phyloP scores from a whole-genome alignment of 2,329 filamentous ascomycete genomes.

The Cladophialophora chaetospira region DNA sequence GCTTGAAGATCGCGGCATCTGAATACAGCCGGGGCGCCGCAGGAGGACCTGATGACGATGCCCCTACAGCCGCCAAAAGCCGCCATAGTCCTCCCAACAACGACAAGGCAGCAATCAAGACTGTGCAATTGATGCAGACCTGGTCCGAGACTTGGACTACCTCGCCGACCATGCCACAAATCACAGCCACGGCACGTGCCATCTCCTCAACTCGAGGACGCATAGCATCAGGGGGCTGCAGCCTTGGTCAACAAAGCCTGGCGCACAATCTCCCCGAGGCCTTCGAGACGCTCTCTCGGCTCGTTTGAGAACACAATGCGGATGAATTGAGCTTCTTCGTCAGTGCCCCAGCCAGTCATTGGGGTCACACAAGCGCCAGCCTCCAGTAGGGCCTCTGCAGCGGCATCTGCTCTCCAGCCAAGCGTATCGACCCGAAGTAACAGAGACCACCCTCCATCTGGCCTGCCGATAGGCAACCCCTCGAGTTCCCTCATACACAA shows the following conservation, averaged over 20 bases:
- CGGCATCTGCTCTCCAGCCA: constrained; percentile 4
- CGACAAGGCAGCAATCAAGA: too few relatives aligned
- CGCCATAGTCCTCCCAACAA: too few relatives aligned
- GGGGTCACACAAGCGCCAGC: constrained; percentile 17
- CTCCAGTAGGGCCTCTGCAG: constrained; percentile 12
- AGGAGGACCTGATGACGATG: too few relatives aligned
- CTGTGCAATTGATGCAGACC: too few relatives aligned
- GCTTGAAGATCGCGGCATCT: too few relatives aligned
- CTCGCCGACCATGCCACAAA: too few relatives aligned
- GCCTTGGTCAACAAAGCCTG: constrained; percentile 6
- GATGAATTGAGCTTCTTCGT: constrained; percentile 14
- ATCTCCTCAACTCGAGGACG: too few relatives aligned
- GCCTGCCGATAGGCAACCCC: constrained; percentile 15
- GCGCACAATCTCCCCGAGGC: constrained; percentile 13
- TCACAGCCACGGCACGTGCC: too few relatives aligned
- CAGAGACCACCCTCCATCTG: constrained; percentile 16
- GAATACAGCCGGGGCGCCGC: too few relatives aligned
- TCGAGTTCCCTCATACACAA: constrained; percentile 12
- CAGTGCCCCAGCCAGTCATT: constrained; percentile 15
- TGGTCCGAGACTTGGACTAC: too few relatives aligned
- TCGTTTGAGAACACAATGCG: constrained; percentile 24
- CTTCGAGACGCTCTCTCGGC: constrained; percentile 15
- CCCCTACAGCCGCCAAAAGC: too few relatives aligned
- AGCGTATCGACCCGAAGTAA: constrained; percentile 14
- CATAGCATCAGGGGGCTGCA: too few relatives aligned